These are phyloP conservation scores for Colletotrichum scovillei DNA, from an alignment of 2,329 filamentous ascomycete species.

Conservation along the genomic window DNA sequence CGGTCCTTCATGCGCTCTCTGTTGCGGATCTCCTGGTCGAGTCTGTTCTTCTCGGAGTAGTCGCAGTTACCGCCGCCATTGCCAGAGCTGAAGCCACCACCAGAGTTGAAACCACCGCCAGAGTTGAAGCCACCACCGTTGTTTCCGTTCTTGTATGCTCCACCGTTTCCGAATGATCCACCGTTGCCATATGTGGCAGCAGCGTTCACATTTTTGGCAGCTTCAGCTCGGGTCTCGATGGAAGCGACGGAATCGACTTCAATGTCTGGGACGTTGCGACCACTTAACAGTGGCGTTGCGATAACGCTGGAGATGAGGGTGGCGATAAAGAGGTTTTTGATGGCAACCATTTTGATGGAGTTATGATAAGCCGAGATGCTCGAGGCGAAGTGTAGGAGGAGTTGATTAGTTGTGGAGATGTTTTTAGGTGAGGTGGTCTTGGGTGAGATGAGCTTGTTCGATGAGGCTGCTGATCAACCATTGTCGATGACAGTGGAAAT, in stretches of 20 bases:
- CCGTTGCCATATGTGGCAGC: not conserved
- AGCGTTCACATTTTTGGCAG: no score
- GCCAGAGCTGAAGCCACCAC: not conserved
- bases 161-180: not conserved
- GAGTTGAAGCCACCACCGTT: not conserved
- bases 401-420: no score
- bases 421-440: not conserved
- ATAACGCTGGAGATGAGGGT: conserved; percentile 9
- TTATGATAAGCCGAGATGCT: not conserved
- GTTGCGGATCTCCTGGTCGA: conserved; percentile 44
- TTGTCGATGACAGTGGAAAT: not conserved
- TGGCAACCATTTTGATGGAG: conserved; percentile 13
- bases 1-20: conserved; percentile 40
- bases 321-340: conserved; percentile 15
- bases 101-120: not conserved
- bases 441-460: not conserved
- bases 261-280: not conserved
- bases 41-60: not conserved
- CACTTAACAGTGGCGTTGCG: not conserved
- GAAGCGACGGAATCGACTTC: not conserved
- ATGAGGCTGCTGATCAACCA: not conserved
- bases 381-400: not conserved
- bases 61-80: not conserved
- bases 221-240: not conserved
- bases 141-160: conserved; percentile 14